Conservation (phyloP, 2,329 filamentous ascomycete genomes). For the Neonectria sp. region DNA sequence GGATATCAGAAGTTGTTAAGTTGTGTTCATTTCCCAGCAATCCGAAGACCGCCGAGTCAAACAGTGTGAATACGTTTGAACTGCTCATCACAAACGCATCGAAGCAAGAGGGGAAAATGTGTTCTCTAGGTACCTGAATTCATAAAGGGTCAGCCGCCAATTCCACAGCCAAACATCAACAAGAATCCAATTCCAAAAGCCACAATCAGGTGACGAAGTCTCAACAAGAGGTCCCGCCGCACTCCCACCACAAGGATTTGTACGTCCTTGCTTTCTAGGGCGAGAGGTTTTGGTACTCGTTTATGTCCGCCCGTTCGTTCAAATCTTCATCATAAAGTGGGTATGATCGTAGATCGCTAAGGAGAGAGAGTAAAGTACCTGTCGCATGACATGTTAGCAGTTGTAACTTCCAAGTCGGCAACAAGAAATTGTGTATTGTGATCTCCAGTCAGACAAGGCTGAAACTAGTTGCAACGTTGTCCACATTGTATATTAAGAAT, state of each 20-base stretch:
- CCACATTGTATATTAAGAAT: constrained; percentile 77
- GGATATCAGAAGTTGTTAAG: constrained; percentile 67
- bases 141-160: constrained; percentile 50
- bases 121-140: constrained; percentile 54
- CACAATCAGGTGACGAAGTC: constrained; percentile 76
- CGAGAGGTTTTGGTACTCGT: constrained; percentile 65
- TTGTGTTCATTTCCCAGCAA: constrained; percentile 67
- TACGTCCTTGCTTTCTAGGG: constrained; percentile 72
- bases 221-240: constrained; percentile 73
- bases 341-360: constrained; percentile 25
- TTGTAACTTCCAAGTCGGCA: constrained; percentile 21
- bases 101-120: constrained; percentile 35
- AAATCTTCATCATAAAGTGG: constrained; percentile 72
- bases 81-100: constrained; percentile 63
- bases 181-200: constrained; percentile 49
- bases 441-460: constrained; percentile 76
- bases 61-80: constrained; percentile 72
- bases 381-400: constrained; percentile 56
- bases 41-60: constrained; percentile 62
- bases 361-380: constrained; percentile 57
- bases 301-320: constrained; percentile 81
- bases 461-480: constrained; percentile 73
- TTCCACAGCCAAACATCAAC: constrained; percentile 42
- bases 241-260: constrained; percentile 71
- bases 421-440: constrained; percentile 43